Evolutionary conservation across 306 rosid species (phyloP), one percentile per base, ranked within the genome.

Genomic region (Arachis hypogaea): DNA sequence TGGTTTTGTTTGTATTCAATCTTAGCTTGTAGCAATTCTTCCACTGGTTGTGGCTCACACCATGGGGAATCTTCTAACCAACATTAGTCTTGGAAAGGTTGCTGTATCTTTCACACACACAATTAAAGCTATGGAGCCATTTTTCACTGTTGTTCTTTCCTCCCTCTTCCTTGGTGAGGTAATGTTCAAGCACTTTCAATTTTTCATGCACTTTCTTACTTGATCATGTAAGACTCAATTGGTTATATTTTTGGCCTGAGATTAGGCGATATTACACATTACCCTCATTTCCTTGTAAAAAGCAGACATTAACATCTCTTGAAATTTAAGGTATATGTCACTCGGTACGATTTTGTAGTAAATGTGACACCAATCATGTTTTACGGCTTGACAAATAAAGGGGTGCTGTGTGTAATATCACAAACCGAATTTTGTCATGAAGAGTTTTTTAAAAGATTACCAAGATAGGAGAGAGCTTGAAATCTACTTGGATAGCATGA

Each of bases 31-130:
- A 67, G 74, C 86, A 49, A 77, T 89, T 10, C 38, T 91, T 68
- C 97, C 93, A 12, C 51, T 89, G 78, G 97, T 81, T 57, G 58
- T 87, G 78, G 87, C 84, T 63, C 92, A 91, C 76, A 87, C 97
- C 9, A 29, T 89, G 72, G 97, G 97, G 44, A 91, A 85, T 85
- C 30, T 89, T 56, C 63, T 89, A 84, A 91, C 95, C 45, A 91
- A 89, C 83, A 66, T 91, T 33, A 91, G 97, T 62, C 63, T 91
- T 55, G 89, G 92, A 52, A 85, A 73, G 76, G 95, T 89, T 73
- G 70, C 95, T 28, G 92, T 91, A n/a, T 91, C 92, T 7, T 91
- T 91, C 86, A 89, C 95, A 70, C 97, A 89, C 82, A 91, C 97
- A 51, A 82, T 91, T 78, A 91, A 91, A 85, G 66, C 95, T 45